Conservation (phyloP, 352 stramenopile species). For the Phytopythium chamaehyphon region DNA sequence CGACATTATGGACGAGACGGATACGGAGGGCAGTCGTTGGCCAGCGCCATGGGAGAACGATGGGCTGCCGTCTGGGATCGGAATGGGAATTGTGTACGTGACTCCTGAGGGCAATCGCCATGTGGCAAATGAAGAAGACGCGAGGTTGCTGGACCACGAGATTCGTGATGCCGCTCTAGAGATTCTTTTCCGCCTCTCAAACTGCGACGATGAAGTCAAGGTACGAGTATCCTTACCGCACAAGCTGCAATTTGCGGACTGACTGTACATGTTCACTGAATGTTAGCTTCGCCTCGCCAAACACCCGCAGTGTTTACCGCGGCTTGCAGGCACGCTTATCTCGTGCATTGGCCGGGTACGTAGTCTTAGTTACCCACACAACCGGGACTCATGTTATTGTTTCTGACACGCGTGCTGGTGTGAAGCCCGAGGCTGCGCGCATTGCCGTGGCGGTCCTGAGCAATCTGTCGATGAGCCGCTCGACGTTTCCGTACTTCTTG, state of each 20-base stretch:
- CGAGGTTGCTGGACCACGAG: slow-evolving; percentile 60
- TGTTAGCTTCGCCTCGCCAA: slow-evolving; percentile 54
- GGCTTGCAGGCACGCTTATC: slow-evolving; percentile 46
- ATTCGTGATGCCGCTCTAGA: slow-evolving; percentile 71
- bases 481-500: slow-evolving; percentile 74
- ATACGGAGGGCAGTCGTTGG: slow-evolving; percentile 57
- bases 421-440: slow-evolving; percentile 63
- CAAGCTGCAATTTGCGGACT: background rate
- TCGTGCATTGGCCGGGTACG: slow-evolving; percentile 71
- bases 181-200: slow-evolving; percentile 68
- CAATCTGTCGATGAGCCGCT: slow-evolving; percentile 76
- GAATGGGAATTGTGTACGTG: slow-evolving; percentile 79
- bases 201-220: slow-evolving; percentile 56
- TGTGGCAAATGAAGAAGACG: slow-evolving; percentile 28
- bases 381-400: background rate
- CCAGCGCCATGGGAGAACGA: slow-evolving; percentile 77
- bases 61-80: slow-evolving; percentile 53
- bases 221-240: slow-evolving; percentile 6
- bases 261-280: background rate
- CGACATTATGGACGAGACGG: slow-evolving; percentile 43
- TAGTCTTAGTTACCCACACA: slow-evolving; percentile 1
- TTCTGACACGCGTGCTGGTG: background rate
- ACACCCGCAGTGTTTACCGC: slow-evolving; percentile 58
- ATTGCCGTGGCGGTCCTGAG: slow-evolving; percentile 66
- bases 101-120: slow-evolving; percentile 61